Evolutionary conservation across 225 moss, liverwort and hornwort genomes (phyloP), one percentile per base, ranked within the genome.

Genomic region (Rhytidiadelphus loreus): DNA sequence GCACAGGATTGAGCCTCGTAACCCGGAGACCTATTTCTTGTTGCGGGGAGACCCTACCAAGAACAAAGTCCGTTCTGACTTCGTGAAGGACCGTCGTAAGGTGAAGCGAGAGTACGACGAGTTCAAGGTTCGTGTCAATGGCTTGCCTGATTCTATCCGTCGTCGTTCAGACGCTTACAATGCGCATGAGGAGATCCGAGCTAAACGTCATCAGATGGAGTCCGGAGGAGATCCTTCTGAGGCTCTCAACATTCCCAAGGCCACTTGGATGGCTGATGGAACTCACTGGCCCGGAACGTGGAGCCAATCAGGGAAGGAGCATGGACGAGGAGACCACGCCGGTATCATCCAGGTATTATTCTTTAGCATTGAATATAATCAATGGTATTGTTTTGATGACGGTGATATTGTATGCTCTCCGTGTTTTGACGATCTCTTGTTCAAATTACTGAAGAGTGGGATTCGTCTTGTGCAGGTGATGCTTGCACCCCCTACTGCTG

Each of bases 71-170:
- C 92, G 95, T 30, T 83, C 92, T 7, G 96, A 96, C 59, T 96
- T 96, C 35, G 96, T 96, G 66, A 96, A 95, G 82, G 95, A 96
- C 74, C 95, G 96, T 41, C 92, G 96, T 55, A 91, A 95, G 63
- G 94, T 95, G 87, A 96, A 96, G 86, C 91, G 96, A 85, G 96
- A 96, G 87, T 96, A 96, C n/a, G 96, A 96, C 81, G 96, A 96
- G 72, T 93, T 96, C 65, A 96, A 96, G 84, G 94, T 96, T 25
- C 91, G 96, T 75, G 95, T 96, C 80, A 96, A 96, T 86, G 94
- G 96, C 2, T 82, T 96, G 86, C 80, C 96, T 13, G 96, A 96
- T 56, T 92, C 96, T 37, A 96, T 96, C 61, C 91, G 95, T 28
- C 94, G 96, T 59, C 93, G 96, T 35, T 96, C 96, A 8, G 96